Base-by-base conservation (phyloP, 2,329 filamentous ascomycete genomes). In the Biscogniauxia mediterranea region DNA sequence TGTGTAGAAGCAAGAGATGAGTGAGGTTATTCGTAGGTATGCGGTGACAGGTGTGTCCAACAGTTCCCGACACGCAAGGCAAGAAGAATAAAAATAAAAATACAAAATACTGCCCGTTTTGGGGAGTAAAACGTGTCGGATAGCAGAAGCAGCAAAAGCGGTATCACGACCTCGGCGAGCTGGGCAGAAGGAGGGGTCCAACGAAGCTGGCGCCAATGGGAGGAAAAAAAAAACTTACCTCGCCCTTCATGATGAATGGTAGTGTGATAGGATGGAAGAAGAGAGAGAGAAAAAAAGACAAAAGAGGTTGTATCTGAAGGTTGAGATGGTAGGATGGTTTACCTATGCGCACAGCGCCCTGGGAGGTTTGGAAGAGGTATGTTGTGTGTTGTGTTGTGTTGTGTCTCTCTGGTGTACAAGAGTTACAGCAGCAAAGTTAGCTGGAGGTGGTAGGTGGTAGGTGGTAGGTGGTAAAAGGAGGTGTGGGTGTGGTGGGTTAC, bases 241-340 rank as follows among this genome's bases (percentile, higher is more conserved):
- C 82, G 77, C 82, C 82, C 80, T 83, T 84, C 82, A 84, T 84
- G 71, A 66, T 83, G 75, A 66, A 67, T 68, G 28, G 8, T 49
- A 56, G 57, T 58, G 60, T 56, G 60, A 63, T 46, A 26, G 38
- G 58, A 38, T 55, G 64, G 46, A 51, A 59, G 13, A 25, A 59
- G 51, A 32, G 59, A 19, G 46, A 59, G 52, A 32, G 55, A 54
- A 26, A 20, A 54, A 26, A 20, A 57, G 15, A 28, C 26, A 49
- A 50, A 17, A 21, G 23, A 32, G 42, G 52, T 32, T 46, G 54
- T 38, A 55, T 32, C 55, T 57, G 51, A 55, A 62, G 50, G 59
- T 59, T 59, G 59, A 55, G 60, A 28, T 63, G 56, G 26, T 19
- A 42, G 42, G 49, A 28, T 15, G 26, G 7, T 32, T 54, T 52